These are phyloP conservation scores for Colletotrichum costaricense DNA, from an alignment of 2,329 filamentous ascomycete species.

Conservation along the genomic window DNA sequence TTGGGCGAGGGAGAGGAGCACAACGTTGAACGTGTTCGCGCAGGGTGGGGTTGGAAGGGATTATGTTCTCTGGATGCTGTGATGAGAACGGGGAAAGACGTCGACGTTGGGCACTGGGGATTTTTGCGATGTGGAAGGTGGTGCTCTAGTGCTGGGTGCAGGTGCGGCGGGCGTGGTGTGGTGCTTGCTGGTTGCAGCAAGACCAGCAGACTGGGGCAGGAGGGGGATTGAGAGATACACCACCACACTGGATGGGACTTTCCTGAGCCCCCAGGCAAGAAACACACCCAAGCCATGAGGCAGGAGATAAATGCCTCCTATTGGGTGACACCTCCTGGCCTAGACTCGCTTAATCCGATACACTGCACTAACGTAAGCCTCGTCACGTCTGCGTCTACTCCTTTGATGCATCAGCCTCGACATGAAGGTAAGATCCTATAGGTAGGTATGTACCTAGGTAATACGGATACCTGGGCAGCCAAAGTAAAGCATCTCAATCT, in stretches of 20 bases:
- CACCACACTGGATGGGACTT: background rate
- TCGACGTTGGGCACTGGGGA: slow-evolving; percentile 31
- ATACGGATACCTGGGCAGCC: background rate
- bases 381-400: background rate
- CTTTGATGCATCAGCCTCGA: slow-evolving; percentile 8
- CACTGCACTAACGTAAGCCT: background rate
- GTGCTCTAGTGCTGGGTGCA: slow-evolving; percentile 21
- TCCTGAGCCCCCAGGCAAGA: background rate
- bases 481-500: background rate
- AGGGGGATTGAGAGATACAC: background rate
- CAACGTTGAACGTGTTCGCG: slow-evolving; percentile 10
- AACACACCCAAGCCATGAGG: background rate
- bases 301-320: slow-evolving; percentile 20
- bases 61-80: slow-evolving; percentile 24
- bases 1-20: slow-evolving; percentile 6
- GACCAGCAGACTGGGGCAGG: slow-evolving; percentile 6
- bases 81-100: slow-evolving; percentile 20
- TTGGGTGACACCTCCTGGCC: background rate
- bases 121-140: slow-evolving; percentile 29
- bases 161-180: slow-evolving; percentile 5
- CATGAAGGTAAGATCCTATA: background rate
- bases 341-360: slow-evolving; percentile 31
- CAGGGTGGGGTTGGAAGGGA: slow-evolving; percentile 23
- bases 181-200: slow-evolving; percentile 25
- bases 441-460: background rate